phyloP scores from a whole-genome alignment of 345 rosid species.

The Eucalyptus polyanthemos region DNA sequence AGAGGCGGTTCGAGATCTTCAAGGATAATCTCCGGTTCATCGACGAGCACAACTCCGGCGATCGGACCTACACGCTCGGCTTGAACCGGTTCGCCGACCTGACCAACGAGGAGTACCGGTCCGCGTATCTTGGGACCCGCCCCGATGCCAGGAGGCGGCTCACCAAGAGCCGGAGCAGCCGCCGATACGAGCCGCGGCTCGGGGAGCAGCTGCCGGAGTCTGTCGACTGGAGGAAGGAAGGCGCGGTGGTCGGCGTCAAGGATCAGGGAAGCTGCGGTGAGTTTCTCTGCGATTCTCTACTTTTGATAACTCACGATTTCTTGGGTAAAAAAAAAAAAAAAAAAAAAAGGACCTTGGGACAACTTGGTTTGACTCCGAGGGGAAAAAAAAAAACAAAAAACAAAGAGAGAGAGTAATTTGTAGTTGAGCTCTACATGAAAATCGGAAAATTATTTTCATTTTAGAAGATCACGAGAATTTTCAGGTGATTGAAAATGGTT shows the following conservation, averaged over 20 bases:
- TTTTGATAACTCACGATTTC: not conserved
- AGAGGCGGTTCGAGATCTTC: constrained; percentile 62
- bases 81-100: constrained; percentile 84
- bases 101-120: constrained; percentile 84
- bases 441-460: not conserved
- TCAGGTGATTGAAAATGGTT: not conserved
- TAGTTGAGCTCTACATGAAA: not conserved
- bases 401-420: not conserved
- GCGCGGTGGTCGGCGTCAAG: constrained; percentile 68
- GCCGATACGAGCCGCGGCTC: constrained; percentile 40
- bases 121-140: constrained; percentile 46
- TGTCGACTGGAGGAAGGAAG: constrained; percentile 77
- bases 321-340: not conserved
- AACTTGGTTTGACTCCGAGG: not conserved
- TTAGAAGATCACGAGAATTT: not conserved
- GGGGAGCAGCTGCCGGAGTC: constrained; percentile 57
- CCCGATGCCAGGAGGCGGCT: constrained; percentile 5
- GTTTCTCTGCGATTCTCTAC: not conserved
- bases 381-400: accelerated
- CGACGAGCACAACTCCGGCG: constrained; percentile 57
- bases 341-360: not conserved
- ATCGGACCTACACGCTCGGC: constrained; percentile 50
- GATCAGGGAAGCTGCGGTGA: constrained; percentile 83
- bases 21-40: constrained; percentile 80
- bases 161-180: constrained; percentile 17